A percentile compares a stretch with the other conserved stretches of the same genome.
Evolutionary conservation across 2,329 filamentous ascomycete genomes (phyloP).

Genomic region (Ampelomyces quisqualis): DNA sequence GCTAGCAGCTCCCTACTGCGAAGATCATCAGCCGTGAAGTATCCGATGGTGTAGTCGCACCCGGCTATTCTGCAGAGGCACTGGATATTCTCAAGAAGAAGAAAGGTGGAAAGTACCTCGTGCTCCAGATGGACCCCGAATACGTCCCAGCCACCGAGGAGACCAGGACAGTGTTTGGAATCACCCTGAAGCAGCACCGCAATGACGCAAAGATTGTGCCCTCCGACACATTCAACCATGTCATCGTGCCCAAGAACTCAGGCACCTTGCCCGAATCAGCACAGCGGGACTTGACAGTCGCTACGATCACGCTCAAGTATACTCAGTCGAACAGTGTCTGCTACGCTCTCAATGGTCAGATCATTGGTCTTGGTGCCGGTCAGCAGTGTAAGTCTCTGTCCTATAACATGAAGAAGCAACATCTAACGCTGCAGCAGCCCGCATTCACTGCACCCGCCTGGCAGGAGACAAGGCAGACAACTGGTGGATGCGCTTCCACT

Average conservation of each 20-base stretch:
- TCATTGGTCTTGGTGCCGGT: constrained; percentile 90
- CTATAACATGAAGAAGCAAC: background rate
- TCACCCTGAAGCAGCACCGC: constrained; percentile 84
- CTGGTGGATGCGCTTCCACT: constrained; percentile 99
- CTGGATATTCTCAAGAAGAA: constrained; percentile 94
- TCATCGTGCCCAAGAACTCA: constrained; percentile 83
- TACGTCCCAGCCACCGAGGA: constrained; percentile 76
- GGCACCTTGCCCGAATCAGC: constrained; percentile 73
- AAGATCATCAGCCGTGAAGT: constrained; percentile 98
- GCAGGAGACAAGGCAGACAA: constrained; percentile 98
- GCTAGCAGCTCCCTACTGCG: constrained; percentile 67
- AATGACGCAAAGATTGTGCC: constrained; percentile 88
- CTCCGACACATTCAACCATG: constrained; percentile 74
- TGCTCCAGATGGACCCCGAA: constrained; percentile 88
- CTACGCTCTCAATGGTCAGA: constrained; percentile 91
- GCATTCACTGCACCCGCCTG: constrained; percentile 96
- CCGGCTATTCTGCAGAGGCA: constrained; percentile 79
- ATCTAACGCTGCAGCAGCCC: constrained; percentile 47
- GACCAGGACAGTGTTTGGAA: constrained; percentile 83
- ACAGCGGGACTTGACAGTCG: constrained; percentile 85
- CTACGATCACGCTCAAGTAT: constrained; percentile 97
- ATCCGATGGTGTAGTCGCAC: constrained; percentile 93
- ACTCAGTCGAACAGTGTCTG: constrained; percentile 98
- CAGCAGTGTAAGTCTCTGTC: constrained; percentile 66
- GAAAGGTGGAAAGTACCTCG: constrained; percentile 95